Base-by-base conservation (phyloP, 1,139 yeast genomes). In the Yamadazyma epiphylla region DNA sequence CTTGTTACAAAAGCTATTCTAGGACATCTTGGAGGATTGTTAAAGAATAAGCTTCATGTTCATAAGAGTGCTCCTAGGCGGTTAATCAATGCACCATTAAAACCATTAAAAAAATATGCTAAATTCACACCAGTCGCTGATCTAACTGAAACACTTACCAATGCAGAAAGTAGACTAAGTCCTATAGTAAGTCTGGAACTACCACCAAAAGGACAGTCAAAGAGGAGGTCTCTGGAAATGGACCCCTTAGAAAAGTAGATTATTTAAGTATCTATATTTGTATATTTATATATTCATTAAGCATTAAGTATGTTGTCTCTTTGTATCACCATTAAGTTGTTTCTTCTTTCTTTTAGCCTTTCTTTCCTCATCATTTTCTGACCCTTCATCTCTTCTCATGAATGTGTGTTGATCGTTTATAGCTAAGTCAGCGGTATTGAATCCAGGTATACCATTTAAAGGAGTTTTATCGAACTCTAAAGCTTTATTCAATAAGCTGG, bases 381-480 rank as follows among this genome's bases (percentile, higher is more conserved):
- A 51, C 41, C 57, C 54, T 35, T 67, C 74, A 29, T 66, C 74
- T 6, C 70, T 60, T 38, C 73, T 51, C 60, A 62, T 63, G 29
- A 64, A 46, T 17, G 64, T 57, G 32, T 62, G 68, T 41, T 66
- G 67, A 38, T 74, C 81, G 37, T 73, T 73, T 30, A 81, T 74
- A 4, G 84, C 94, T 47, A 85, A 65, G 41, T 80, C 76, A 2
- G 77, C 64, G 5, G 81, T 64, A 44, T 83, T 85, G 51, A 85
- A 84, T 1, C 94, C 94, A 0, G 91, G 88, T 15, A 86, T 74
- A 1, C 94, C 94, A 31, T 76, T 68, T 9, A 74, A 71, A 0
- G 86, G 76, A 1, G 89, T 79, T 43, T 73, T 77, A 32, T 81
- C 87, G 42, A 86, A 77, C 37, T 66, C 65, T 39, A 86, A 58